Evolutionary conservation across 345 rosid species (phyloP).

Genomic region (Eucalyptus decipiens): DNA sequence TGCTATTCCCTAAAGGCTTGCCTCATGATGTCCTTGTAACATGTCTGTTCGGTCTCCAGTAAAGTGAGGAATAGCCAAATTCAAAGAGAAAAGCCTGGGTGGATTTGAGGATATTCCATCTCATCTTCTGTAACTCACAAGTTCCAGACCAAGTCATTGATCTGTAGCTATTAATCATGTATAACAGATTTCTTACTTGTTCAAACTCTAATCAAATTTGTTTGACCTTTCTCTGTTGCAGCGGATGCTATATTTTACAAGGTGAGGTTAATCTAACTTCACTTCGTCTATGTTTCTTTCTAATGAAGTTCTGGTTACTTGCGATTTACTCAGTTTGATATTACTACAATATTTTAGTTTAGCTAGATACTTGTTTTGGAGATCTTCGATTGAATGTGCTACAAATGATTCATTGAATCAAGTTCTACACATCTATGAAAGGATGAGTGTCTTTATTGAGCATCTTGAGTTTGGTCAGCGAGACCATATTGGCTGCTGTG

Average conservation of each 20-base stretch:
- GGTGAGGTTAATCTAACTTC: conserved; percentile 28
- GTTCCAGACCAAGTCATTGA: neutral
- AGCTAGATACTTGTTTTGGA: neutral
- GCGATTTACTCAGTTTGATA: neutral
- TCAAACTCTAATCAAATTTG: neutral
- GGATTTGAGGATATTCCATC: neutral
- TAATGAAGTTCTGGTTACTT: neutral
- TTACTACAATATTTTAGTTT: neutral
- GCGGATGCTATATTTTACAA: conserved; percentile 59
- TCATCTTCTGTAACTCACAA: neutral
- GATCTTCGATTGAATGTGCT: neutral
- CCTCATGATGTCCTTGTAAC: neutral
- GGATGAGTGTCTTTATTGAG: neutral
- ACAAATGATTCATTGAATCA: neutral
- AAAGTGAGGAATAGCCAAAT: neutral
- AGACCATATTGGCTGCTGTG: neutral
- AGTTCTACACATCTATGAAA: neutral
- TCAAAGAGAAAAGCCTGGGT: neutral
- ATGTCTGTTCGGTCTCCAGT: neutral
- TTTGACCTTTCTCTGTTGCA: conserved; percentile 22
- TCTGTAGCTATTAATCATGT: neutral
- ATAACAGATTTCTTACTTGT: neutral
- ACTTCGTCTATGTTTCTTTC: neutral
- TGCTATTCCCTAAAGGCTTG: neutral
- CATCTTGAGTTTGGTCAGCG: neutral